Evolutionary conservation across 192 early-diverging fungal genomes (phyloP), one percentile per base, ranked within the genome.

Genomic region (Entomortierella parvispora): DNA sequence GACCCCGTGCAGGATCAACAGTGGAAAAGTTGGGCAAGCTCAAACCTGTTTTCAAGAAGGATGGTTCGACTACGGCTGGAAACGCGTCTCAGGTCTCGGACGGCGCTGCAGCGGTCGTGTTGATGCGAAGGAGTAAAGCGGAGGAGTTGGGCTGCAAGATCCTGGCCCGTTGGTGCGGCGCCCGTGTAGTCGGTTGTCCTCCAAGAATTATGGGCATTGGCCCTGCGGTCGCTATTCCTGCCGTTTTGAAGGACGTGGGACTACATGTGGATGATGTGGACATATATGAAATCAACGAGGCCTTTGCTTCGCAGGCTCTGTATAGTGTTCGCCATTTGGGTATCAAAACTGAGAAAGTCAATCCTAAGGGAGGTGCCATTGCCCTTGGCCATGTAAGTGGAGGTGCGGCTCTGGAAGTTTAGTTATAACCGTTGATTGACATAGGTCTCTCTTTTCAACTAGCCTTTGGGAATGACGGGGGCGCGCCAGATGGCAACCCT

Each of bases 361-460:
- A 98, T 84, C 94, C 94, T 49, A 97, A 98, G 87, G 97, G 97
- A 65, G 97, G 97, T 49, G 97, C 96, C 51, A 98, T 98, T 69
- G 94, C 96, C 17, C 89, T 97, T 53, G 97, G 97, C 52, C 97
- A 98, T 77, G 72, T 76, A 68, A 52, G 71, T 45, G 9, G 15
- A 23, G 2, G 92, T 93, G 52, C 60, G 80, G 20, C 26, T 20
- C 17, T 23, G 20, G 8, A 22, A 18, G 3, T 53, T 53, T 26
- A 18, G 29, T 31, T 28, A 37, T 45, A 29, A 52, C 7, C 51
- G 32, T 33, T 0, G 18, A 1, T 26, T 9, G 25, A n/a, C 0
- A 1, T 22, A 29, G 44, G 1, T 54, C 22, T 32, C 3, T 37
- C 3, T 46, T 4, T 25, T 40, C 9, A 15, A 22, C n/a, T 63